Evolutionary conservation across 352 stramenopile genomes (phyloP).

Genomic region (Phytophthora sojae): DNA sequence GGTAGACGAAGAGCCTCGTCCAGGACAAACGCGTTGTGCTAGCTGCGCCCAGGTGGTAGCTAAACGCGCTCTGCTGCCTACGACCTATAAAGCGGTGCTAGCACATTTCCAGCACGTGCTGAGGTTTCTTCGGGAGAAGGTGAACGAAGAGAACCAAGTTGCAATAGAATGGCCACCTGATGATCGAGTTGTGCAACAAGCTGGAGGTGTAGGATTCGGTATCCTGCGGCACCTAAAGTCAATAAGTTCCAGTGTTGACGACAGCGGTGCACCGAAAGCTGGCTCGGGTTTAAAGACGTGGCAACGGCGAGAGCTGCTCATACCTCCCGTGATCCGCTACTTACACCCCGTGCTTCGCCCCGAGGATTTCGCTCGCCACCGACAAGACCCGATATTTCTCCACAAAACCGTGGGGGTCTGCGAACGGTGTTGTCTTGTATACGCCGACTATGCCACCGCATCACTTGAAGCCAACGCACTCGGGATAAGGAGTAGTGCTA

Average conservation of each 20-base stretch:
- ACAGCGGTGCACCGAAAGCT: conserved; percentile 11
- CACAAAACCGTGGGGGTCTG: conserved; percentile 94
- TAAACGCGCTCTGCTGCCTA: conserved; percentile 77
- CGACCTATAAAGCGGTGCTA: conserved; percentile 95
- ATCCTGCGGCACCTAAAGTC: conserved; percentile 52
- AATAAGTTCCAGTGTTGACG: conserved; percentile 19
- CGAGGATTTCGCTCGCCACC: conserved; percentile 90
- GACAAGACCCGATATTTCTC: conserved; percentile 94
- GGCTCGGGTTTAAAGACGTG: conserved; percentile 15
- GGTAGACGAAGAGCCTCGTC: conserved; percentile 29
- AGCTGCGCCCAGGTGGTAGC: conserved; percentile 85
- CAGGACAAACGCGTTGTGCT: conserved; percentile 68
- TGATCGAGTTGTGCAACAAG: conserved; percentile 85
- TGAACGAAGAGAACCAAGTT: conserved; percentile 53
- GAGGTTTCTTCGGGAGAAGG: conserved; percentile 55
- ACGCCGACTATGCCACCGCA: conserved; percentile 87
- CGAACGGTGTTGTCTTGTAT: conserved; percentile 94
- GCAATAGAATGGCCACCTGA: conserved; percentile 92
- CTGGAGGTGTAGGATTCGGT: conserved; percentile 94
- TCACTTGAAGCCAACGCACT: conserved; percentile 80
- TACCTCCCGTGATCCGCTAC: conserved; percentile 94
- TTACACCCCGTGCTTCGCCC: conserved; percentile 88
- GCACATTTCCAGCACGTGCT: conserved; percentile 94
- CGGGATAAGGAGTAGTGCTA: conserved; percentile 40
- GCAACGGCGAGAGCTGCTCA: conserved; percentile 62